phyloP scores from a whole-genome alignment of 257 asterid species.

The Petunia secreta region DNA sequence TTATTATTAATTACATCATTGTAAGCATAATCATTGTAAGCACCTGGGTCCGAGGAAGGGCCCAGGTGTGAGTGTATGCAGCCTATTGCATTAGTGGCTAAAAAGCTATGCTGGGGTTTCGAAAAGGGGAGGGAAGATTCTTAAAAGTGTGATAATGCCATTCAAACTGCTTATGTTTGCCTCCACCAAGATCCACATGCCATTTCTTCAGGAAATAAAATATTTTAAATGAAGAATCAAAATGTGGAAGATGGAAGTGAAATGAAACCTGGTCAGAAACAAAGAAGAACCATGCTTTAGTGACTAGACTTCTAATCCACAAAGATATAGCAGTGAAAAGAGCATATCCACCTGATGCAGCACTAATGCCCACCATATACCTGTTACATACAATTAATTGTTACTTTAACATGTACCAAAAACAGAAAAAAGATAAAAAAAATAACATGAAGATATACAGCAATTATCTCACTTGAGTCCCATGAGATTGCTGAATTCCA shows the following conservation, averaged over 20 bases:
- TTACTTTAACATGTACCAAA: not conserved
- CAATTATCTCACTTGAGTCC: constrained; percentile 63
- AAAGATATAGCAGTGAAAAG: constrained; percentile 66
- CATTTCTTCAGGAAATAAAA: not conserved
- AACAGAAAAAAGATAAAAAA: not conserved
- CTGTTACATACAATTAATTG: constrained; percentile 33
- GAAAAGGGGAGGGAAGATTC: too few species aligned
- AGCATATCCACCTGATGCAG: constrained; percentile 69
- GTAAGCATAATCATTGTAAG: too few species aligned
- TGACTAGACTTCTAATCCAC: constrained; percentile 51
- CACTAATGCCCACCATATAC: constrained; percentile 78
- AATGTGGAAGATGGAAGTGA: not conserved
- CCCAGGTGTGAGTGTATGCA: too few species aligned
- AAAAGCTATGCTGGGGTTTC: too few species aligned
- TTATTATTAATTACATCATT: too few species aligned
- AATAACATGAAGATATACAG: not conserved
- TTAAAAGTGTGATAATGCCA: too few species aligned
- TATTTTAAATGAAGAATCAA: not conserved
- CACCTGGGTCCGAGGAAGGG: too few species aligned
- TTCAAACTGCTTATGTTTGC: too few species aligned
- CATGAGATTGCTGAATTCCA: constrained; percentile 57
- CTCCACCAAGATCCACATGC: not conserved
- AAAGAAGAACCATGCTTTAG: constrained; percentile 82
- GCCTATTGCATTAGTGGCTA: too few species aligned
- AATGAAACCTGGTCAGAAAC: constrained; percentile 76